phyloP scores from a whole-genome alignment of 2,329 filamentous ascomycete species.

The Sclerotinia borealis region DNA sequence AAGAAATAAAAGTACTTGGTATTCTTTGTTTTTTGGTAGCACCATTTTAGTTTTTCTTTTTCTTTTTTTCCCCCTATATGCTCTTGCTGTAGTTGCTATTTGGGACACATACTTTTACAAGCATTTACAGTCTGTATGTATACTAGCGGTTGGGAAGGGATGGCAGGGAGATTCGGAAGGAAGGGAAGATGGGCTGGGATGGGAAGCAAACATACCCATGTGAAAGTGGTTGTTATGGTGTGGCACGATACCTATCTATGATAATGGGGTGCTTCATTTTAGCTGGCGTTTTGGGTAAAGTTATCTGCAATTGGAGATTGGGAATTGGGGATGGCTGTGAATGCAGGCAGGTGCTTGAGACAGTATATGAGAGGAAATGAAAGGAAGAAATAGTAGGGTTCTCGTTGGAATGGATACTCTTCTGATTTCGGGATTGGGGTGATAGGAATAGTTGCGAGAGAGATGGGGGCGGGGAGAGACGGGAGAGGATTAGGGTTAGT shows the following conservation, averaged over 20 bases:
- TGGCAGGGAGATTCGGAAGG: neutral
- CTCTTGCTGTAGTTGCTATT: constrained; percentile 3
- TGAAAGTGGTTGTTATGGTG: neutral
- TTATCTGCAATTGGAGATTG: neutral
- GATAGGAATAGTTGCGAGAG: neutral
- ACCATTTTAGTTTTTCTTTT: neutral
- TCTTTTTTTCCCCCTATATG: neutral
- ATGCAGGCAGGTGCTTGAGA: neutral
- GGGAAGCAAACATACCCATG: neutral
- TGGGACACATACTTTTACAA: constrained; percentile 1
- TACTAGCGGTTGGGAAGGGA: neutral
- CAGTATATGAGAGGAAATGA: neutral
- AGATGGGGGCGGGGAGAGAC: neutral
- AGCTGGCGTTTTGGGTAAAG: constrained; percentile 1
- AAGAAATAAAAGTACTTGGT: constrained; percentile 4
- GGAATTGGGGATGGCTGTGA: neutral
- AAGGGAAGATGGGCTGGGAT: neutral
- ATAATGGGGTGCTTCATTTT: neutral
- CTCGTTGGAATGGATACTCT: too few species aligned
- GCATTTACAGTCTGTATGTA: constrained; percentile 1
- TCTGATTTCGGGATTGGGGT: neutral
- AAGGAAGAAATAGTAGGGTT: too few species aligned
- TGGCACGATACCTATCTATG: neutral
- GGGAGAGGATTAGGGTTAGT: neutral
- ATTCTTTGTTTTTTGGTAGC: neutral